Conservation (phyloP, 768 basidiomycete species). For the Rhodotorula babjevae region DNA sequence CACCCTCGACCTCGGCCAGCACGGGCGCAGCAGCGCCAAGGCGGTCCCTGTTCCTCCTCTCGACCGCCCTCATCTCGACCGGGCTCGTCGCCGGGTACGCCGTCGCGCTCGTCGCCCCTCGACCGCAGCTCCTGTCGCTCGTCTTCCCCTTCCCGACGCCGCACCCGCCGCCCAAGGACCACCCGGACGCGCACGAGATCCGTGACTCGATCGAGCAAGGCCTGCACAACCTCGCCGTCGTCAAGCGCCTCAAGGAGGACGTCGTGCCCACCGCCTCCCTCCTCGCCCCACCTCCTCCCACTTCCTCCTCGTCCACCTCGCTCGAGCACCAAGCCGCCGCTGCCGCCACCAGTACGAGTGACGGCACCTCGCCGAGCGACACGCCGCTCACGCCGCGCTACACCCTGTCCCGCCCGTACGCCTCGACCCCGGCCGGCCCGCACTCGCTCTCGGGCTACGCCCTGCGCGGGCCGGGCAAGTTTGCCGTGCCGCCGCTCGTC, state of each 20-base stretch:
- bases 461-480: constrained; percentile 77
- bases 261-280: constrained; percentile 30
- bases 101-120: constrained; percentile 52
- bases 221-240: constrained; percentile 62
- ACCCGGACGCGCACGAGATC: constrained; percentile 59
- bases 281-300: background rate
- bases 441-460: constrained; percentile 81
- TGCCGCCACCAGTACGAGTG: constrained; percentile 50
- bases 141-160: constrained; percentile 74
- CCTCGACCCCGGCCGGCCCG: constrained; percentile 67
- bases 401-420: constrained; percentile 60
- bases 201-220: constrained; percentile 61
- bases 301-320: background rate
- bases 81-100: constrained; percentile 26
- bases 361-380: background rate
- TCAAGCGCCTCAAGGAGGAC: constrained; percentile 55
- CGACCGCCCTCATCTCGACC: constrained; percentile 21
- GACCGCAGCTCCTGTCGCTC: constrained; percentile 55
- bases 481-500: constrained; percentile 73
- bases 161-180: constrained; percentile 60
- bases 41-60: constrained; percentile 25
- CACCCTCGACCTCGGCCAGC: background rate
- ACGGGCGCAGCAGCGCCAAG: background rate
- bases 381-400: constrained; percentile 51
- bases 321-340: constrained; percentile 13